A percentile compares a stretch with the other conserved stretches of the same genome.
Conservation (phyloP, 352 stramenopile species). For the Phytophthora boehmeriae region DNA sequence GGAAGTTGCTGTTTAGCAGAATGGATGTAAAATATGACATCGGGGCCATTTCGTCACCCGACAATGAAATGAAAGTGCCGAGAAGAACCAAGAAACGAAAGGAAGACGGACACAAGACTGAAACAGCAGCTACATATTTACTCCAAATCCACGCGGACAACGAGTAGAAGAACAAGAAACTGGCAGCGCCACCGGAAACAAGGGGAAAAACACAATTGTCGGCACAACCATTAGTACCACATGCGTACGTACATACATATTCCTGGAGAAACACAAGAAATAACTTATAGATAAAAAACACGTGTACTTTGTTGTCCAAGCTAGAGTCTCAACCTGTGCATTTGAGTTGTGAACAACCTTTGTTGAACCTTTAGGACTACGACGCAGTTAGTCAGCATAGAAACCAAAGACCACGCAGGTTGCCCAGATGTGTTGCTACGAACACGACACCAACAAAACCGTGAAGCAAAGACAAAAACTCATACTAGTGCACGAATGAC, state of each 20-base stretch:
- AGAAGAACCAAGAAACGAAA: slow-evolving; percentile 2
- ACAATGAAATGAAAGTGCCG: slow-evolving; percentile 28
- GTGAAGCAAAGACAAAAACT: not conserved
- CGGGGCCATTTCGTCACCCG: slow-evolving; percentile 17
- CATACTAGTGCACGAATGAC: not conserved
- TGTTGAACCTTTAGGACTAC: slow-evolving; percentile 2
- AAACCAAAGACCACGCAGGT: slow-evolving; percentile 92
- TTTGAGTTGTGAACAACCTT: not conserved
- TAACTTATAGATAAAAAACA: slow-evolving; percentile 62
- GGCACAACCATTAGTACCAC: slow-evolving; percentile 27
- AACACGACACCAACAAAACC: not conserved
- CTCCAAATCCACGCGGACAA: not conserved
- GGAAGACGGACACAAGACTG: slow-evolving; percentile 1
- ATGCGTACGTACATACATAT: slow-evolving; percentile 33
- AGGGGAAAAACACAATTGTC: slow-evolving; percentile 8
- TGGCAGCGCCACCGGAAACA: slow-evolving; percentile 2
- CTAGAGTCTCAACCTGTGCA: slow-evolving; percentile 1
- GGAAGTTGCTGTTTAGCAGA: slow-evolving; percentile 25
- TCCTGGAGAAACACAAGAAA: slow-evolving; percentile 38
- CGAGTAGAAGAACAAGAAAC: not conserved
- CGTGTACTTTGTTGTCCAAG: slow-evolving; percentile 30
- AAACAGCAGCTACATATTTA: too few relatives aligned
- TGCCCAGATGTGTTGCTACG: slow-evolving; percentile 89
- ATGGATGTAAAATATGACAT: slow-evolving; percentile 56
- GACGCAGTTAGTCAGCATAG: slow-evolving; percentile 87